Base-by-base conservation (phyloP, 352 stramenopile species). In the Globisporangium solare region DNA sequence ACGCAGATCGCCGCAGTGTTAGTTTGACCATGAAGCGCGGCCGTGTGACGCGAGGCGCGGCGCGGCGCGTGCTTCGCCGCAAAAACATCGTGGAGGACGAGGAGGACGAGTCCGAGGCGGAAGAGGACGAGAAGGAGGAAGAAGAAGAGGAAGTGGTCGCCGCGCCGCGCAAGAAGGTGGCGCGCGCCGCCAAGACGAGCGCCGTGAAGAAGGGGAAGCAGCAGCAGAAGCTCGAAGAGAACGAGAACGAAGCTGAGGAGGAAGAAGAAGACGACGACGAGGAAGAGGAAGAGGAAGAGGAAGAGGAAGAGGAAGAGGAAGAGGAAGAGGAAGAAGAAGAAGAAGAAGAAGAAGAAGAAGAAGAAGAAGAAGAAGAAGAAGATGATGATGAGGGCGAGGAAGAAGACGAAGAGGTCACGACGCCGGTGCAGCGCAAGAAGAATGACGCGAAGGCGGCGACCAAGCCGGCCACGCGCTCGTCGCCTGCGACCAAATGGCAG, bases 21-120 rank as follows among this genome's bases (percentile, higher is more conserved):
- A 5, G 2, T 5, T 27, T 27, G n/a, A 68, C 20, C 10, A 83
- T 85, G 75, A 89, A 87, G 75, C 79, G 81, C 24, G 73, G 73
- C 56, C 70, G 81, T 10, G 61, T 74, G 48, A 64, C 71, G 42
- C 56, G 72, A 60, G 66, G 66, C 18, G 40, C 73, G 58, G 63
- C 71, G 63, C 79, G 73, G 46, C 82, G 78, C 48, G 69, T 66
- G 55, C 60, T 89, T 59, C 76, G 83, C 7, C 78, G 83, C 24
- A 89, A 88, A 56, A 92, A 90, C 57, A 59, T 92, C 32, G 80
- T 92, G 37, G 64, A 82, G 22, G 79, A 89, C 51, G 76, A 87
- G 21, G 62, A 74, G n/a, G 70, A 64, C 0, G 66, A 61, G 8
- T 61, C 50, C 13, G 67, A 54, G 6, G 55, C 58, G 0, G 53